Conservation (phyloP, 148 eudicot species). For the Nyssa sinensis region DNA sequence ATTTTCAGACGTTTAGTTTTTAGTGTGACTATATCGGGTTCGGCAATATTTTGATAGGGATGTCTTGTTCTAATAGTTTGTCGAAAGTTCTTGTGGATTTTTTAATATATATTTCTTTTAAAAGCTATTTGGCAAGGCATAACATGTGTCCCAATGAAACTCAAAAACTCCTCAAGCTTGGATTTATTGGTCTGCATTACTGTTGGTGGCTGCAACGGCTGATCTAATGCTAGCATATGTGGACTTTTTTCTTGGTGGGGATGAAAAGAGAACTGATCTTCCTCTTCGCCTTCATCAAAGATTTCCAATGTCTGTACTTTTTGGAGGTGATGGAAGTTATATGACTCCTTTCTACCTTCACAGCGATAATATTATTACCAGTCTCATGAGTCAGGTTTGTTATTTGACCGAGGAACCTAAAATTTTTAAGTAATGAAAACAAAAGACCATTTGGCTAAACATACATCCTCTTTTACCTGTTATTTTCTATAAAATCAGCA, state of each 20-base stretch:
- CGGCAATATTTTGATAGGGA: too few species aligned
- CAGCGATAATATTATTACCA: slow-evolving; percentile 82
- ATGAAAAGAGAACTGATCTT: slow-evolving; percentile 93
- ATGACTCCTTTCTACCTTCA: slow-evolving; percentile 91
- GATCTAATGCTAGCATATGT: slow-evolving; percentile 93
- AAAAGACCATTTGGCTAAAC: not conserved
- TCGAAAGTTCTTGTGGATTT: not conserved
- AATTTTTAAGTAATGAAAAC: not conserved
- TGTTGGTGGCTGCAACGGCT: slow-evolving; percentile 92
- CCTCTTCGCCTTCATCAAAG: slow-evolving; percentile 89
- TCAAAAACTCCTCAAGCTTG: slow-evolving; percentile 8
- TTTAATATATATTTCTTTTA: not conserved
- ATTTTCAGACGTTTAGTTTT: too few species aligned
- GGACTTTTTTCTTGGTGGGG: slow-evolving; percentile 96
- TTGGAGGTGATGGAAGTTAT: slow-evolving; percentile 98
- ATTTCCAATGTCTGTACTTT: slow-evolving; percentile 77
- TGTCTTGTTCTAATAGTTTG: not conserved
- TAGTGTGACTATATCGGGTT: too few species aligned
- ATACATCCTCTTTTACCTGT: slow-evolving; percentile 13
- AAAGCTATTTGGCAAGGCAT: not conserved
- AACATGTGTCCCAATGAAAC: not conserved
- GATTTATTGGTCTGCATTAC: not conserved
- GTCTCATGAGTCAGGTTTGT: slow-evolving; percentile 96
- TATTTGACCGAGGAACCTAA: not conserved
- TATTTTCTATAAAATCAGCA: slow-evolving; percentile 7